Base-by-base conservation (phyloP, 2,329 filamentous ascomycete genomes). In the Magnaporthiopsis incrustans region DNA sequence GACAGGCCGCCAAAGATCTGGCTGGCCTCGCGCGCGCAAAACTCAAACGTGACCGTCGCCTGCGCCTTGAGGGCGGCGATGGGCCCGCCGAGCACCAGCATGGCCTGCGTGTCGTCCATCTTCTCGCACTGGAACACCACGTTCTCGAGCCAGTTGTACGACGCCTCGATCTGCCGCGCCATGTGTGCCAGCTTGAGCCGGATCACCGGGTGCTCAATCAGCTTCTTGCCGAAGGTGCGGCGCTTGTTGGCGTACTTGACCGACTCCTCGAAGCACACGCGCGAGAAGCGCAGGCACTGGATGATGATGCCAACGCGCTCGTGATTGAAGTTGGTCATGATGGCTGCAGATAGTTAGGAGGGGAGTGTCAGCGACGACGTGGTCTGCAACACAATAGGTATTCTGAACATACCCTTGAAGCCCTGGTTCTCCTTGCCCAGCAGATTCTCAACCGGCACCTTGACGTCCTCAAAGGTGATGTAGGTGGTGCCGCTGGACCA, bases 271-370 rank as follows among this genome's bases (percentile, higher is more conserved):
- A 92, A 97, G 84, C 93, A 97, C 69, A 98, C 94, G 69, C 95
- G 92, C 58, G 91, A 89, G 85, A 99, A 98, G 73, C 95, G 92
- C 68, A 97, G 77, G 73, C 89, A 96, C 79, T 99, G 95, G 81
- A 98, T 98, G 79, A 98, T 93, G 78, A 99, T 98, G 67, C 95
- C 95, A 71, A 99, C 93, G 67, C 95, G 91, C 81, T 99, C 95
- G 83, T 98, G 95, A 85, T 98, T 98, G 83, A 97, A 97, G 84
- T 97, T 97, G 75, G 92, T 97, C 94, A 98, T 98, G 82, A 99
- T 94, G 74, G 96, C 92, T 85, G 66, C 10, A 53, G 22, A 30
- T 53, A 1, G 44, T 53, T 18, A 5, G 63, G 61, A 59, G 26
- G 22, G 27, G 1, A 67, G 59, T 68, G 68, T 67, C 63, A 70